Percentiles rank a stretch among this genome's conserved stretches.
Evolutionary conservation across 371 early-diverging fungal genomes (phyloP).

Genomic region (Coemansia sp.): DNA sequence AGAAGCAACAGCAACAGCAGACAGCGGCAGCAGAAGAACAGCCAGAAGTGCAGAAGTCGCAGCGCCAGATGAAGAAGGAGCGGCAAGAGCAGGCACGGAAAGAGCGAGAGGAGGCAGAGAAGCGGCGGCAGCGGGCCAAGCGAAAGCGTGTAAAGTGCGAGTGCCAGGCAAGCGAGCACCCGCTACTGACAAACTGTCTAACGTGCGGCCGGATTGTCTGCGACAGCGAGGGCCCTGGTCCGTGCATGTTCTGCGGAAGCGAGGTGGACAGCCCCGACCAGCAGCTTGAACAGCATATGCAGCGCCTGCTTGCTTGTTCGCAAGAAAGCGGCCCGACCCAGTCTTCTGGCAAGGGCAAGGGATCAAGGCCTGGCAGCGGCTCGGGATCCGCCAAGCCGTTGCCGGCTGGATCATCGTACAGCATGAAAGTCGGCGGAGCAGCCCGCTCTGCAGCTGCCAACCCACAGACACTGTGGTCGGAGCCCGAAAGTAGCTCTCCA

Average conservation of each 20-base stretch:
- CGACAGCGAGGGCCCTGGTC: conserved; percentile 75
- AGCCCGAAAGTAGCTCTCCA: not conserved
- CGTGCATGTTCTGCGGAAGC: conserved; percentile 79
- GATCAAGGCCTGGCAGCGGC: too few species aligned
- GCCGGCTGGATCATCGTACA: conserved; percentile 44
- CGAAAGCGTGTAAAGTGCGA: conserved; percentile 39
- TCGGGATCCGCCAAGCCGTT: conserved; percentile 8
- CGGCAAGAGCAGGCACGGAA: conserved; percentile 11
- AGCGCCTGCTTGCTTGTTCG: conserved; percentile 56
- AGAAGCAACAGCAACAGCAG: not conserved
- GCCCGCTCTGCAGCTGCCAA: conserved; percentile 17
- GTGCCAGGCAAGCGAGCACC: conserved; percentile 73
- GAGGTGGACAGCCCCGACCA: conserved; percentile 72
- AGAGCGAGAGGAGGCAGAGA: conserved; percentile 20
- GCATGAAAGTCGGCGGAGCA: conserved; percentile 51
- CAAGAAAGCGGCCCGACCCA: conserved; percentile 12
- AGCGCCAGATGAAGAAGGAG: conserved; percentile 30
- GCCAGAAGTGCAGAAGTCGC: conserved; percentile 21
- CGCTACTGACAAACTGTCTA: conserved; percentile 80
- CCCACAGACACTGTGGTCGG: conserved; percentile 28
- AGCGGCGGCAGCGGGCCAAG: conserved; percentile 14
- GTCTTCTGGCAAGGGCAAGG: too few species aligned
- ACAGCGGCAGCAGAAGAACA: not conserved
- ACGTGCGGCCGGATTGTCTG: conserved; percentile 90
- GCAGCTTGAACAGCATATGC: conserved; percentile 54